Evolutionary conservation across 306 rosid genomes (phyloP), one percentile per base, ranked within the genome.

Genomic region (Ziziphus jujuba): DNA sequence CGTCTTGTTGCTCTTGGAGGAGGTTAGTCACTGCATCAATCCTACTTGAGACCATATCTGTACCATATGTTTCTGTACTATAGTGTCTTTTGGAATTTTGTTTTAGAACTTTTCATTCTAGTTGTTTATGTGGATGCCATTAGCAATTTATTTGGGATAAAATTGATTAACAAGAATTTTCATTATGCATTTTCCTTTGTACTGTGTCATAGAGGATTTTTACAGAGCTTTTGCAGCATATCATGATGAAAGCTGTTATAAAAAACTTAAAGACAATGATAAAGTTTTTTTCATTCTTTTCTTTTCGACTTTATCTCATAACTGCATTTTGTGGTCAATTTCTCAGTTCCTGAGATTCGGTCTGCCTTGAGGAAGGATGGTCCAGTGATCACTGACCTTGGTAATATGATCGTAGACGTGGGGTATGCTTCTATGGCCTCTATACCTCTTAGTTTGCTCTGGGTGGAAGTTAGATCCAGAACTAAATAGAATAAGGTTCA

Each of bases 381-480:
- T 35, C 72, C 72, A 22, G 72, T 67, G 50, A 67, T 67, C 72
- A 67, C 72, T 33, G 72, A 67, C 38, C 72, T 67, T 22, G 72
- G 72, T 31, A 67, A 54, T 67, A 53, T 67, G 72, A 55, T 67
- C n/a, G 16, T 67, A 7, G 72, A 67, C 36, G 72, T 53, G 31
- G 43, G 72, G 72, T 67, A 55, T 5, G 14, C 24, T 47, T 22
- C 9, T 66, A 54, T 50, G 7, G 9, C 45, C 45, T 40, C 45
- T 40, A 40, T 40, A 40, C 14, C 45, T 40, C 45, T 40, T 1
- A 40, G 45, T 40, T 6, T 40, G 14, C 12, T 12, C 14, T 40
- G 45, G 10, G 12, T 40, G 13, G 1, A 40, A 40, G 3, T 40
- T 40, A 40, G 45, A 40, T 40, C 45, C 45, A 40, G 45, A 40